A percentile compares a stretch with the other conserved stretches of the same genome.
Evolutionary conservation across 805 yeast species (phyloP).

Genomic region (Cyberlindnera bimundalis): DNA sequence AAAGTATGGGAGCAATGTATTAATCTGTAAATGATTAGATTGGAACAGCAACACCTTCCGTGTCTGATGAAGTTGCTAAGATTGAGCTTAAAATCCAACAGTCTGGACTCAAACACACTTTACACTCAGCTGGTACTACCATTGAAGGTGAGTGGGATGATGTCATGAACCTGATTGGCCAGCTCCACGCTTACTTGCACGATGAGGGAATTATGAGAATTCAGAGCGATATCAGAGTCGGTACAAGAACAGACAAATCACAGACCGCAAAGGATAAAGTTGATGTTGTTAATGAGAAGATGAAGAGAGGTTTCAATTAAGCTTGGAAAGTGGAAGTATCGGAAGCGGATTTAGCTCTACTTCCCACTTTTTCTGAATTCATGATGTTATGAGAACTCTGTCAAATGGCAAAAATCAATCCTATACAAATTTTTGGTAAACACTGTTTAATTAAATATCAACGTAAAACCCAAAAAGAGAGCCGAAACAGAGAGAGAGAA

Average conservation of each 20-base stretch:
- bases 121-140: conserved; percentile 93
- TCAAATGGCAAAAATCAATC: too few relatives aligned
- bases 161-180: conserved; percentile 76
- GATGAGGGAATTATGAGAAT: conserved; percentile 69
- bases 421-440: too few relatives aligned
- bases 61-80: conserved; percentile 73
- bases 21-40: too few relatives aligned
- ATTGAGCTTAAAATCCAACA: conserved; percentile 62
- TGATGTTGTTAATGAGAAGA: conserved; percentile 56
- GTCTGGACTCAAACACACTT: conserved; percentile 59
- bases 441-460: too few relatives aligned
- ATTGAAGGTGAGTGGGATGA: conserved; percentile 91
- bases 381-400: too few relatives aligned
- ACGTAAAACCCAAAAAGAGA: too few relatives aligned
- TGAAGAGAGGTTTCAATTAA: conserved; percentile 21
- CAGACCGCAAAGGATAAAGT: conserved; percentile 75
- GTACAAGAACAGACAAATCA: conserved; percentile 74
- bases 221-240: conserved; percentile 83
- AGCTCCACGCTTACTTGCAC: conserved; percentile 71
- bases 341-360: too few relatives aligned
- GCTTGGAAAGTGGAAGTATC: too few relatives aligned
- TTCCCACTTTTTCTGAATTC: too few relatives aligned
- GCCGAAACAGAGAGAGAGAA: too few relatives aligned
- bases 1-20: too few relatives aligned
- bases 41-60: conserved; percentile 76